Evolutionary conservation across 805 yeast genomes (phyloP).

Genomic region (Ogataea pignaliae): DNA sequence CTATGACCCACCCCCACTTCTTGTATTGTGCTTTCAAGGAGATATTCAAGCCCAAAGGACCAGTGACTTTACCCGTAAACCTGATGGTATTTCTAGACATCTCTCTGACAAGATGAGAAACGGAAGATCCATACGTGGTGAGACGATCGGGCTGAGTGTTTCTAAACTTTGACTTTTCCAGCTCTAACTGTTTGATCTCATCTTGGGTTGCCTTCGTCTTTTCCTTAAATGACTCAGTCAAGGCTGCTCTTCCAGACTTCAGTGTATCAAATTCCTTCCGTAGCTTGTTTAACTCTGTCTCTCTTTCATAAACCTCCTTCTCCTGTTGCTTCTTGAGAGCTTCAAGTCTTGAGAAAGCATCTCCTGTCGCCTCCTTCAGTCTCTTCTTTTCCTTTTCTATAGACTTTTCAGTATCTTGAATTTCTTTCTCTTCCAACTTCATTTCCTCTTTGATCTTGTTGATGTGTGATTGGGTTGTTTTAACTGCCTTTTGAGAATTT

Average conservation of each 20-base stretch:
- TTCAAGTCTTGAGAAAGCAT: conserved; percentile 34
- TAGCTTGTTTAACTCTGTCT: conserved; percentile 8
- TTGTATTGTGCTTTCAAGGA: conserved; percentile 50
- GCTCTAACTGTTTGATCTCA: conserved; percentile 22
- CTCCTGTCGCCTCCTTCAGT: conserved; percentile 40
- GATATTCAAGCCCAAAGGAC: conserved; percentile 72
- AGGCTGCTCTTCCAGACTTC: conserved; percentile 6
- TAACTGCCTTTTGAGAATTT: conserved; percentile 18
- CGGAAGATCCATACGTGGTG: conserved; percentile 48
- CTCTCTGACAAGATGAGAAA: conserved; percentile 37
- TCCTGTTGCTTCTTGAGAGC: conserved; percentile 14
- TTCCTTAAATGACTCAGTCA: too few species aligned
- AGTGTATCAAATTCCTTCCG: conserved; percentile 5
- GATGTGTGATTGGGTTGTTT: conserved; percentile 21
- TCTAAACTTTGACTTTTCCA: conserved; percentile 20
- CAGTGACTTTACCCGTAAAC: conserved; percentile 57
- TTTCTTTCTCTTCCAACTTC: conserved; percentile 11
- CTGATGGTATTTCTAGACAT: conserved; percentile 31
- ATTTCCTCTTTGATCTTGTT: conserved; percentile 16
- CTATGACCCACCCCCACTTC: conserved; percentile 60
- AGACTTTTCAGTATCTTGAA: conserved; percentile 23
- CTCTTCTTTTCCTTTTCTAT: conserved; percentile 32
- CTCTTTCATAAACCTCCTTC: conserved; percentile 9
- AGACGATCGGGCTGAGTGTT: conserved; percentile 28
- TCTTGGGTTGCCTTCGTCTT: not conserved